phyloP scores from a whole-genome alignment of 2,329 filamentous ascomycete species.

The Cryoendolithus antarcticus region DNA sequence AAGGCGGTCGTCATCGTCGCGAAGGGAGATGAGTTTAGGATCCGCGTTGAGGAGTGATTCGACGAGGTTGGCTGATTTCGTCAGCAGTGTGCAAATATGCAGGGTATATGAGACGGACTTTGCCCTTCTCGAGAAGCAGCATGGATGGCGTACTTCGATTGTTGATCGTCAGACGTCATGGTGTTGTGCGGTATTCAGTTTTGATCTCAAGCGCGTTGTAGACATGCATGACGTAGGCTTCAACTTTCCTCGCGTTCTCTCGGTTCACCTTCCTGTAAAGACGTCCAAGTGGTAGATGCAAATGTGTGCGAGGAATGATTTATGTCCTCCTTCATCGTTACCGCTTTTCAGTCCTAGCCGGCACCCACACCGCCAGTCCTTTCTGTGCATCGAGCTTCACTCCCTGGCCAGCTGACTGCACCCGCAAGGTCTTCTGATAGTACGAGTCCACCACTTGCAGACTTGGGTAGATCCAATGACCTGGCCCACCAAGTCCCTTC shows the following conservation, averaged over 20 bases:
- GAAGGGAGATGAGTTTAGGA: conserved; percentile 59
- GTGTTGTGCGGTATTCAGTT: not conserved
- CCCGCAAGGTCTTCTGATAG: conserved; percentile 78
- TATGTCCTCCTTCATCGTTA: not conserved
- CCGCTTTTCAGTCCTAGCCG: not conserved
- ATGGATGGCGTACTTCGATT: conserved; percentile 69
- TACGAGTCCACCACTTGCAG: conserved; percentile 77
- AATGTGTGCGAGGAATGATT: not conserved
- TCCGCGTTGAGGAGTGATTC: conserved; percentile 69
- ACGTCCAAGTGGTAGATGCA: too few relatives aligned
- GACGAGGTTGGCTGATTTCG: conserved; percentile 47
- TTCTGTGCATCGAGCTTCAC: conserved; percentile 43
- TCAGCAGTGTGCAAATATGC: conserved; percentile 5
- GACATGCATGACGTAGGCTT: too few relatives aligned
- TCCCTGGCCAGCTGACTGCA: conserved; percentile 70
- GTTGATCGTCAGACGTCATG: conserved; percentile 21
- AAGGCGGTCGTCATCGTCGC: conserved; percentile 77
- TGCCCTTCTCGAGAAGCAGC: conserved; percentile 75
- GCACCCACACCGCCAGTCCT: conserved; percentile 31
- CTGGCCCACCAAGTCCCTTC: conserved; percentile 21
- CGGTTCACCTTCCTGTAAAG: too few relatives aligned
- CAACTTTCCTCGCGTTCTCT: too few relatives aligned
- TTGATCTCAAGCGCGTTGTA: too few relatives aligned
- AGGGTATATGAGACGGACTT: conserved; percentile 42
- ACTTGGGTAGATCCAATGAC: conserved; percentile 58